Evolutionary conservation across 805 yeast species (phyloP), one percentile per base, ranked within the genome.

Genomic region (Candida mattraensis): DNA sequence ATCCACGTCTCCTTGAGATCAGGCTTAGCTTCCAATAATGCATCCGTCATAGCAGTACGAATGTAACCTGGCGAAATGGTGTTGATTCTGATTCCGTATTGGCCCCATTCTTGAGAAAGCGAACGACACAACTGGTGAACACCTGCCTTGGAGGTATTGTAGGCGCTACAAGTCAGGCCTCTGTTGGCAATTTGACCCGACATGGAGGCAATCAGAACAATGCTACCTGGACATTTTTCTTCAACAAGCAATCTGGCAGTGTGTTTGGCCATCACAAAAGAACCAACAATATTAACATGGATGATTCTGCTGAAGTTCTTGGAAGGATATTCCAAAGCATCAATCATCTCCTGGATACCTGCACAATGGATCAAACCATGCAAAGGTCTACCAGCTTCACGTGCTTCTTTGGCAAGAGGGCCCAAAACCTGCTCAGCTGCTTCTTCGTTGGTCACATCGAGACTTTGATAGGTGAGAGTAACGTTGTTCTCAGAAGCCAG

Each of bases 121-220:
- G 70, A 66, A 48, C 61, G 64, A 28, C 69, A 66, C 48, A 68
- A 60, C 40, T 67, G 70, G 48, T 68, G 48, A 37, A 68, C 69
- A 29, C 65, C 74, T 26, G 73, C 72, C 54, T 68, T 68, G 40
- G 73, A 69, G 21, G 67, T 67, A 44, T 69, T 67, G 54, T 69
- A 68, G 21, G 66, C 65, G 28, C 72, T 69, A 48, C 70, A 75
- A 42, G 63, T 64, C 41, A 70, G 66, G 31, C 76, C 76, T 35
- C 69, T 71, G 43, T 72, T 72, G 41, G 68, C 74, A 45, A 70
- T 69, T 54, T 67, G 72, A 11, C 69, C 76, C 11, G 72, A 66
- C 74, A 70, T 70, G 15, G 76, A 69, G 3, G 75, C 76, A 13
- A 75, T 72, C 61, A 69, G 64, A 37, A 71, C 64, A 44, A 72